Base-by-base conservation (phyloP, 2,329 filamentous ascomycete species). In the Diaporthe citriasiana region DNA sequence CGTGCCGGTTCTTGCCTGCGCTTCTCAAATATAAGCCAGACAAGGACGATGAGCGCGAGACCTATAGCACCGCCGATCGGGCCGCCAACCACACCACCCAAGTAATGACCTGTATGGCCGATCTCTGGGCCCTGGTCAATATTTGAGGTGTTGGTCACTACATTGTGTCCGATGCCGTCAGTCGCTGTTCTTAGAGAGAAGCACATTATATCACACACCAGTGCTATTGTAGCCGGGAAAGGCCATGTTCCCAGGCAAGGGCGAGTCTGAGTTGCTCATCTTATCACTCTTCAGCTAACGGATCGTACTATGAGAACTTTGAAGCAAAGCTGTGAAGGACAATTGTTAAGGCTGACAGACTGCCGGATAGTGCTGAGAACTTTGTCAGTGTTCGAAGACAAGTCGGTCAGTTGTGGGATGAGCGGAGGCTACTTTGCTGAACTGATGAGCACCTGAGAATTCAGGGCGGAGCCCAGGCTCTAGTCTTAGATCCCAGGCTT, bases 211-310 rank as follows among this genome's bases (percentile, higher is more conserved):
- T 13, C 19, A 33, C 59, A 15, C 27, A 63, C 59, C 59, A 17
- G 30, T 66, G 30, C 45, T 51, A 27, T 66, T 66, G 63, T 66
- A 66, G n/a, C 63, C 63, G 22, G 63, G 63, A 9, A 66, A 66
- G 10, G 45, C 40, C 4, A 53, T 4, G 15, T 51, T 51, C n/a
- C 45, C 63, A 38, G 45, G 63, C 13, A 66, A 27, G 7, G 45
- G 30, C 25, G 63, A 51, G 15, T 51, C 63, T 66, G 30, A 7
- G 17, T 40, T 51, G 45, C 63, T 66, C 63, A 66, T 66, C 30
- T 15, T 51, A 10, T 47, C 45, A 15, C 33, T 38, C 30, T 22
- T 40, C 1, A 17, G 13, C 15, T 8, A 7, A 38, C 17, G 22
- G 30, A 17, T 15, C 7, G 38, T 4, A 3, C 8, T 33, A 19